phyloP scores from a whole-genome alignment of 805 yeast genomes.

The Clavispora phyllophila region DNA sequence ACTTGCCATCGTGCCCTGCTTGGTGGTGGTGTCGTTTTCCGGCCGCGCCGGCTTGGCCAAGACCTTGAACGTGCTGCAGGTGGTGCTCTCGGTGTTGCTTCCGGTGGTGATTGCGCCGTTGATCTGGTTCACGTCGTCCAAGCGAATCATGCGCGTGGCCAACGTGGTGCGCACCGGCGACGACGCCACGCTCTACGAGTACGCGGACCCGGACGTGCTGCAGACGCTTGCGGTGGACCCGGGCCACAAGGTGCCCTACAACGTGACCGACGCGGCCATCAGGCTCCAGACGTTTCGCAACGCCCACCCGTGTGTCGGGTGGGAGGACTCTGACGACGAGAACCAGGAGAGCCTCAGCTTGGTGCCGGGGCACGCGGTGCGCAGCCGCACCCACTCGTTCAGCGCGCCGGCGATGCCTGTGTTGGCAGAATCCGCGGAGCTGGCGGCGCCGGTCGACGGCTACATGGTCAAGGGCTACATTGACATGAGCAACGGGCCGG shows the following conservation, averaged over 20 bases:
- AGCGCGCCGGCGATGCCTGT: neutral
- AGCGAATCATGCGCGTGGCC: slow-evolving; percentile 59
- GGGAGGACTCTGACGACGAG: slow-evolving; percentile 28
- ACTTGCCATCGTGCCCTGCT: slow-evolving; percentile 83
- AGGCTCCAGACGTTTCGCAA: slow-evolving; percentile 35
- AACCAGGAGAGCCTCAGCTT: slow-evolving; percentile 12
- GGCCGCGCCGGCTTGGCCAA: slow-evolving; percentile 80
- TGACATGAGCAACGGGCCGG: slow-evolving; percentile 68
- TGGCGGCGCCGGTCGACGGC: slow-evolving; percentile 15
- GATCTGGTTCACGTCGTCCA: slow-evolving; percentile 71
- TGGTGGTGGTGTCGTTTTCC: slow-evolving; percentile 61
- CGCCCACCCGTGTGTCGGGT: slow-evolving; percentile 39
- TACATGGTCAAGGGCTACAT: slow-evolving; percentile 33
- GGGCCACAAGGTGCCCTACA: slow-evolving; percentile 17
- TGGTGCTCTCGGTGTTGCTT: slow-evolving; percentile 68
- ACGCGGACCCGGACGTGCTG: slow-evolving; percentile 3
- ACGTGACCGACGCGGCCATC: slow-evolving; percentile 36
- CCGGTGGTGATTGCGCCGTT: slow-evolving; percentile 89
- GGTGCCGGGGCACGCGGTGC: slow-evolving; percentile 7
- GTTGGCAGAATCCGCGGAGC: neutral
- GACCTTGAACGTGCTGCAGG: slow-evolving; percentile 78
- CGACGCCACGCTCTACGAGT: slow-evolving; percentile 17
- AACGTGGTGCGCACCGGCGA: slow-evolving; percentile 28
- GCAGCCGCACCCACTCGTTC: neutral
- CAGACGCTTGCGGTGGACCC: neutral